A percentile compares a stretch with the other conserved stretches of the same genome.
phyloP scores from a whole-genome alignment of 2,329 filamentous ascomycete species.

The Colletotrichum sansevieriae region DNA sequence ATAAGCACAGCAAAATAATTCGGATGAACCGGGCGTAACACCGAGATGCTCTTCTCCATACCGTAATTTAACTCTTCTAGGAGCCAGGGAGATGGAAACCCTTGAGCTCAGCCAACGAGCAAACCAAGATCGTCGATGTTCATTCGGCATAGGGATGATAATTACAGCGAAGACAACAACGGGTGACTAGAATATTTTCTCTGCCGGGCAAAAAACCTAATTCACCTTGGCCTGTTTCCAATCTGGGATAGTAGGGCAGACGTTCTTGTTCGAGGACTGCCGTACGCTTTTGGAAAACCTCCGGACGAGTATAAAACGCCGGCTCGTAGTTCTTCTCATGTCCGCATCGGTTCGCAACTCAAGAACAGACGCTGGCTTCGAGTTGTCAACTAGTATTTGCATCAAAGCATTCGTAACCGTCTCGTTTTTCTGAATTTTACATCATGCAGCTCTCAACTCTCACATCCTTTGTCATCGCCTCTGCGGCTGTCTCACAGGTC shows the following conservation, averaged over 20 bases:
- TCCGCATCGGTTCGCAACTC: background rate
- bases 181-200: constrained; percentile 10
- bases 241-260: constrained; percentile 9
- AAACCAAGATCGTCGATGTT: constrained; percentile 4
- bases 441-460: constrained; percentile 26
- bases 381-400: background rate
- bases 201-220: background rate
- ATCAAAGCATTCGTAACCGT: background rate
- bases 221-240: constrained; percentile 7
- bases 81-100: background rate
- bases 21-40: constrained; percentile 31
- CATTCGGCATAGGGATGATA: background rate
- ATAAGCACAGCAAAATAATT: constrained; percentile 1
- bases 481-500: constrained; percentile 2
- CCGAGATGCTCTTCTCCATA: background rate
- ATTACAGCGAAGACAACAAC: background rate
- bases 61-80: background rate
- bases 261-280: constrained; percentile 1
- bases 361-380: background rate
- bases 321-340: constrained; percentile 1
- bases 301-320: constrained; percentile 20
- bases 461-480: constrained; percentile 16
- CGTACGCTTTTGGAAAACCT: constrained; percentile 17
- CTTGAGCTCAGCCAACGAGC: background rate
- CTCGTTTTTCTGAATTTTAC: background rate